Percentiles rank a stretch among this genome's conserved stretches.
Conservation (phyloP, 2,329 filamentous ascomycete genomes). For the Penicillium sp. region DNA sequence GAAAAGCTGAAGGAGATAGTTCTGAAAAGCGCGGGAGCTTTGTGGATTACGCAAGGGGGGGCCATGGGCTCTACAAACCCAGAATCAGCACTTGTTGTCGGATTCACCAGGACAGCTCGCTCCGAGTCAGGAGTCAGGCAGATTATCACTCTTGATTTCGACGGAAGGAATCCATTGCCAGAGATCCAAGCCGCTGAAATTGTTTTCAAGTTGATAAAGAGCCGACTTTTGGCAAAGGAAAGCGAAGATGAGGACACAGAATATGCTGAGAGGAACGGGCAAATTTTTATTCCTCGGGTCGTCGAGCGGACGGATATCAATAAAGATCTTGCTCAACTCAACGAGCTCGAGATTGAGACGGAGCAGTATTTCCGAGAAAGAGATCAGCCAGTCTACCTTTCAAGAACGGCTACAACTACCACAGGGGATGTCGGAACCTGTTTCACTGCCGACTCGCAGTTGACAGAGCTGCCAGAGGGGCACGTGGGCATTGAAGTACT, state of each 20-base stretch:
- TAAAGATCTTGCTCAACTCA: conserved; percentile 2
- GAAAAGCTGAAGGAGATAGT: conserved; percentile 19
- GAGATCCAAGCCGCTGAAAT: conserved; percentile 5
- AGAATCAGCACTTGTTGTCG: conserved; percentile 16
- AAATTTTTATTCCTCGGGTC: conserved; percentile 25
- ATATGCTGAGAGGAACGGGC: conserved; percentile 23
- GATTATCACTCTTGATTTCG: conserved; percentile 28
- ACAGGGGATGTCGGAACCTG: too few species aligned
- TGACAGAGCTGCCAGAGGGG: conserved; percentile 11
- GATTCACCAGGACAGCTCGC: conserved; percentile 28
- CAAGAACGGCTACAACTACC: neutral
- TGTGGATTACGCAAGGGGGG: conserved; percentile 28
- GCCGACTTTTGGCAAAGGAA: conserved; percentile 7
- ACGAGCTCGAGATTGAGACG: neutral
- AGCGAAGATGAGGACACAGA: conserved; percentile 21
- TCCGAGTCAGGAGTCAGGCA: conserved; percentile 23
- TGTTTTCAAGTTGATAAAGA: conserved; percentile 13
- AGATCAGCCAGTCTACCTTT: conserved; percentile 10
- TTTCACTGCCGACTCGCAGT: conserved; percentile 11
- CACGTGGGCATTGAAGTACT: conserved; percentile 35
- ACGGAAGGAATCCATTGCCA: conserved; percentile 8
- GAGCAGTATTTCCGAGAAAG: conserved; percentile 15
- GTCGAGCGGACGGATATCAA: conserved; percentile 15
- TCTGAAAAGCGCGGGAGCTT: conserved; percentile 13
- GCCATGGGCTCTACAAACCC: conserved; percentile 12